These are phyloP conservation scores for Candida stauntonica DNA, from an alignment of 805 yeast species.

Conservation along the genomic window DNA sequence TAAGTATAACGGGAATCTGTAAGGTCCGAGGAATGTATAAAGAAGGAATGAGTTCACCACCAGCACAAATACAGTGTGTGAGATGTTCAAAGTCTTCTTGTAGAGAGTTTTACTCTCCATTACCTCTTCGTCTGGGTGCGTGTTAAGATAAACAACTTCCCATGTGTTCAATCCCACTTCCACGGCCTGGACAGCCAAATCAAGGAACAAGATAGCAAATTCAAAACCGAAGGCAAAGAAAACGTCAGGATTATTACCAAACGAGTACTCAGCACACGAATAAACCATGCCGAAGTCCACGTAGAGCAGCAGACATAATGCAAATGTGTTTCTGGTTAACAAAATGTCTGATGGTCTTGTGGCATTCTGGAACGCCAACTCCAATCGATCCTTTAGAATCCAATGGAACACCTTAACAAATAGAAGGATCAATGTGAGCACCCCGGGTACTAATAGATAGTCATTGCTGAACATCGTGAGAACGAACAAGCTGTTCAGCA, in stretches of 20 bases:
- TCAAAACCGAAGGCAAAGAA: slow-evolving; percentile 73
- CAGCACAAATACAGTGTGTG: slow-evolving; percentile 45
- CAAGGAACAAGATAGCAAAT: slow-evolving; percentile 59
- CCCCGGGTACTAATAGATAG: slow-evolving; percentile 39
- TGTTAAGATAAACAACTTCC: slow-evolving; percentile 48
- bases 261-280: slow-evolving; percentile 44
- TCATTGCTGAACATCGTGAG: slow-evolving; percentile 49
- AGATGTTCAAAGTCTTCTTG: slow-evolving; percentile 52
- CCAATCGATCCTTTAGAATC: slow-evolving; percentile 50
- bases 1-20: slow-evolving; percentile 42
- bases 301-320: slow-evolving; percentile 40
- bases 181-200: slow-evolving; percentile 41
- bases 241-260: slow-evolving; percentile 42
- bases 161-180: slow-evolving; percentile 48
- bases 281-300: slow-evolving; percentile 51
- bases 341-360: slow-evolving; percentile 30
- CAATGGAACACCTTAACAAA: slow-evolving; percentile 72
- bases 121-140: slow-evolving; percentile 50
- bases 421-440: slow-evolving; percentile 37
- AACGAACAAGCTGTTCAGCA: slow-evolving; percentile 58
- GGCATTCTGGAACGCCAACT: slow-evolving; percentile 41
- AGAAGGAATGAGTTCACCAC: slow-evolving; percentile 42
- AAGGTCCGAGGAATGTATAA: slow-evolving; percentile 41
- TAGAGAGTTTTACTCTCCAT: slow-evolving; percentile 71
- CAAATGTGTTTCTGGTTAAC: slow-evolving; percentile 39